Base-by-base conservation (phyloP, 2,329 filamentous ascomycete species). In the Nemania diffusa region DNA sequence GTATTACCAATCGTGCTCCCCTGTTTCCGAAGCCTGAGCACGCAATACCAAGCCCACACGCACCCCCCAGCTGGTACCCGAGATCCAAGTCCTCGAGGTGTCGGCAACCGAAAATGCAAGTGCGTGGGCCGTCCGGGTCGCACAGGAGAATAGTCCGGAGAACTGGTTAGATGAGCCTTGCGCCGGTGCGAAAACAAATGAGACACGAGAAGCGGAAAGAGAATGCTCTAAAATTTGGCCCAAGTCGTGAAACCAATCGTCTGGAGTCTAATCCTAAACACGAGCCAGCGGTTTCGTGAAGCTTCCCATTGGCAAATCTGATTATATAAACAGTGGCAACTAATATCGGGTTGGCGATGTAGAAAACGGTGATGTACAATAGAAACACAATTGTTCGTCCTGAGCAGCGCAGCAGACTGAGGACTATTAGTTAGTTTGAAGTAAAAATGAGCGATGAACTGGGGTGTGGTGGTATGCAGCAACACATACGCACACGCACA, bases 11-110 rank as follows among this genome's bases (percentile, higher is more conserved):
- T 61, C 51, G 46, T 56, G 70, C 72, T 69, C 69, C 62, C 51
- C 64, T 63, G 34, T 67, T 57, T 50, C 69, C 69, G 57, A 63
- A 66, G 57, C 51, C 51, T 57, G 22, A 65, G 52, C 44, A 48
- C 69, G 60, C 60, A 71, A 71, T 73, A 68, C 65, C 56, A 70
- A 61, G 64, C 53, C 70, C 73, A 75, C 75, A 65, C 62, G 69
- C 69, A 64, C 65, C 44, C 64, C 40, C 64, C 57, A 66, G 53
- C 42, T 62, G 51, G 50, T 48, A 68, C 56, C n/a, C 56, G 62
- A 64, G 50, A 68, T 61, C 57, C 55, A 51, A 69, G 56, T 70
- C 63, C 46, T 68, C 68, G 58, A 68, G 57, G 71, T 62, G 69
- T 64, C 63, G 63, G 65, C 37, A 72, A 44, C 71, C 70, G 70